Evolutionary conservation across 257 asterid genomes (phyloP), one percentile per base, ranked within the genome.

Genomic region (Nicotiana paniculata): DNA sequence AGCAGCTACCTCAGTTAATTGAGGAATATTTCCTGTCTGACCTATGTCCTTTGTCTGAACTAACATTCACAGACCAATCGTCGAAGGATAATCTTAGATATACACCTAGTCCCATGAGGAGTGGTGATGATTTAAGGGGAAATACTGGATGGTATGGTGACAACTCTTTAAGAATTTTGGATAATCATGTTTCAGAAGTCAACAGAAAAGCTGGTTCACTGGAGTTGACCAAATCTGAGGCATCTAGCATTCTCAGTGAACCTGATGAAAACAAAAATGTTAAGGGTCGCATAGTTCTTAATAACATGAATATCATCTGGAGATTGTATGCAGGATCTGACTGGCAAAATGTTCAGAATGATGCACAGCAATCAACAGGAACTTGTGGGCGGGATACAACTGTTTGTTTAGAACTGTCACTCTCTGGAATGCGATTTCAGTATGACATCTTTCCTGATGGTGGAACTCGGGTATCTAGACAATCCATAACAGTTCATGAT

Each of bases 1-100:
- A 87, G 68, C 90, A 84, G 48, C 64, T 62, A 66, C 90, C 97
- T 2, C 92, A 87, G 54, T 77, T 96, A 26, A 92, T 94, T 72
- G 99, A 96, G 85, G 99, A 92, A 89, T 91, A 96, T 89, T 93
- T 96, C 88, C 81, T 91, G 91, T 89, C 96, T 2, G 97, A 90
- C 82, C 87, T 94, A 48, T 86, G 91, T 53, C 93, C 97, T 82
- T 92, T 91, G 72, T 89, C 97, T 15, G 95, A 84, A 78, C 88
- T 86, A 61, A 61, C 92, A 57, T 74, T 89, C 75, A 81, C 81
- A 61, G 82, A 83, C 59, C 90, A 83, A 80, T 83, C 94, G 63
- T 83, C 95, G 21, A 59, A 81, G 65, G 91, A 88, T 66, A 64
- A 78, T 54, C 82, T 33, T 83, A 24, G 79, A 82, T 69, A 84